Conservation (phyloP, 2,329 filamentous ascomycete species). For the Nemania sp. region DNA sequence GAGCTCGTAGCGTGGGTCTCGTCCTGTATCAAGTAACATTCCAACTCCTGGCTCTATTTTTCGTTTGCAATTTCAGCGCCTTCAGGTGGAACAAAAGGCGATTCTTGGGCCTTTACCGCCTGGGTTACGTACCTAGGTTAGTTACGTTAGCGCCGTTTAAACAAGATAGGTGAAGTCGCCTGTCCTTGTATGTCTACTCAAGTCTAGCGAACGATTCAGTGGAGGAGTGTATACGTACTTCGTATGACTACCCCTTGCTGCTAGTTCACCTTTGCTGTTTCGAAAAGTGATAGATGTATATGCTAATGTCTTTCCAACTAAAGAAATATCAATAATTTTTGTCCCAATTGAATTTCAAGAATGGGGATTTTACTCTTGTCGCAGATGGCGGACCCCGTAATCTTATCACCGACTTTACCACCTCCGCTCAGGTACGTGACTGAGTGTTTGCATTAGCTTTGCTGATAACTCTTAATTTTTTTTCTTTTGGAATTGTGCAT, state of each 20-base stretch:
- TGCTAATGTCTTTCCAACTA: constrained; percentile 73
- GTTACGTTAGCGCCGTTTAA: constrained; percentile 27
- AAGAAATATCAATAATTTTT: constrained; percentile 9
- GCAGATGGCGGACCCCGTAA: constrained; percentile 68
- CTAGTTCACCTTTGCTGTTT: constrained; percentile 69
- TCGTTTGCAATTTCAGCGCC: constrained; percentile 42
- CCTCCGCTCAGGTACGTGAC: constrained; percentile 73
- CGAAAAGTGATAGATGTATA: constrained; percentile 71
- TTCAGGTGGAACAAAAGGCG: constrained; percentile 43
- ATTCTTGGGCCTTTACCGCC: constrained; percentile 48
- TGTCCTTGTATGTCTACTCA: background rate
- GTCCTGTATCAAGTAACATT: constrained; percentile 1
- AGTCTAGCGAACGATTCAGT: background rate
- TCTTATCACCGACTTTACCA: constrained; percentile 66
- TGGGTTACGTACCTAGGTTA: constrained; percentile 59
- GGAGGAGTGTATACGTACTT: constrained; percentile 60
- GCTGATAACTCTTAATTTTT: background rate
- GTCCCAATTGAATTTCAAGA: no score
- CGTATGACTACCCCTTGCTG: constrained; percentile 73
- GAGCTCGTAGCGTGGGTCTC: background rate
- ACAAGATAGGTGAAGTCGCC: background rate
- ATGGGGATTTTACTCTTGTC: constrained; percentile 65
- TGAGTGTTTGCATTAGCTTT: constrained; percentile 47
- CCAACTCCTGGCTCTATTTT: constrained; percentile 17
- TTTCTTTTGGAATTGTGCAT: background rate